Base-by-base conservation (phyloP, 2,329 filamentous ascomycete species). In the Fusarium duplospermum region DNA sequence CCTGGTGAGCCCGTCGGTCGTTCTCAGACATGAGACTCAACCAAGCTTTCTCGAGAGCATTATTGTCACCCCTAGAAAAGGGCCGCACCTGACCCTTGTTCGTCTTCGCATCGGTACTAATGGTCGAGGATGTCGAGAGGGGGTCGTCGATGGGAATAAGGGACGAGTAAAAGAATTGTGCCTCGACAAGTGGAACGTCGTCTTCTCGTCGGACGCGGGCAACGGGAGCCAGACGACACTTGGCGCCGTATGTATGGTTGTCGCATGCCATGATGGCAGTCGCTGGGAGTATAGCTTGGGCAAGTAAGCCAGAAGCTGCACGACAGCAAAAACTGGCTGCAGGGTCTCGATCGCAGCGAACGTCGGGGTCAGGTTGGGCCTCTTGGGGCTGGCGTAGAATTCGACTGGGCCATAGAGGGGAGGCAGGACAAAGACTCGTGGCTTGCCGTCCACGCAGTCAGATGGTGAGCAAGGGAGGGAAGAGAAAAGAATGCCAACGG, bases 141-240 rank as follows among this genome's bases (percentile, higher is more conserved):
- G 94, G 94, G 79, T 98, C 95, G 79, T 98, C 95, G 79, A 98
- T 95, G 33, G 94, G 92, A 59, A 96, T 89, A 14, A 91, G 86
- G 13, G 94, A 96, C 16, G 91, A 89, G 82, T 97, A 98, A 83
- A 98, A 98, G 84, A 94, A 98, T 72, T 94, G 93, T 24, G 92
- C 88, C 35, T 88, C 86, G 63, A 93, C 82, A 0, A 89, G 87
- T 18, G 93, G 92, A 27, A 89, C 86, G 62, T 84, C 86, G 63
- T 87, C 83, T 52, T 84, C 81, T 65, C 82, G 82, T 27, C 80
- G 69, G 29, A 82, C 76, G 31, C 82, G 82, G 78, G 83, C 76
- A 66, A 85, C 77, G 78, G 88, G 86, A 14, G 87, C 85, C 42
- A 90, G 83, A 40, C 87, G 88, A 79, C 92, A 94, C 64, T 86